Evolutionary conservation across 1,284 basidiomycete genomes (phyloP), one percentile per base, ranked within the genome.

Genomic region (Inonotus hispidus): DNA sequence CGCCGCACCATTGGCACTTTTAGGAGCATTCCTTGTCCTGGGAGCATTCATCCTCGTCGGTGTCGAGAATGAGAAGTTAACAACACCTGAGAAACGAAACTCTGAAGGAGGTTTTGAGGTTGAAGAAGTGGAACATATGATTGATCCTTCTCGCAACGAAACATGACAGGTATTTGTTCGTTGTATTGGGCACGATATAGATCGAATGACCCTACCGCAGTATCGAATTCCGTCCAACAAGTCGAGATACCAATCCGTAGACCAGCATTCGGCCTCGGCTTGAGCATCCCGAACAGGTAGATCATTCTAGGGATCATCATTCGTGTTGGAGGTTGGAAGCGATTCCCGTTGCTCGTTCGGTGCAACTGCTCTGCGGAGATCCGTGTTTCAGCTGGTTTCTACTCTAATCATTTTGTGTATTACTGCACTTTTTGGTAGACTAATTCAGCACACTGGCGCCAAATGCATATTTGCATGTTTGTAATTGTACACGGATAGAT

Each of bases 21-120:
- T 84, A 6, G 90, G 90, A 21, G 90, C 88, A 13, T 62, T 79
- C 14, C 74, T 92, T 43, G 88, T 92, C 14, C 71, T 91, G 14
- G 67, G 78, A 38, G 85, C 84, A 63, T 92, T 92, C 68, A 72
- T 88, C 25, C 78, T 80, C 13, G 77, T 92, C 49, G 90, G 90
- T 16, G 65, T 84, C 43, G 84, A 85, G 66, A 82, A 85, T 69
- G 71, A 78, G 27, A 74, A 73, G 39, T 68, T 71, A 55, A 65
- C 21, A 27, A 25, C 32, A n/a, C 53, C 21, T 25, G 25, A 66
- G 38, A 68, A 70, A 45, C 69, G 69, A 64, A 21, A 8, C n/a
- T 19, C 54, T 16, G 64, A 65, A 29, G 70, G 66, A 53, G 67
- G 68, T 56, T 66, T 65, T 63, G 62, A 60, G 55, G 58, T 63